Percentiles rank a stretch among this genome's conserved stretches.
Conservation (phyloP, 805 yeast species). For the Metschnikowia lunata region DNA sequence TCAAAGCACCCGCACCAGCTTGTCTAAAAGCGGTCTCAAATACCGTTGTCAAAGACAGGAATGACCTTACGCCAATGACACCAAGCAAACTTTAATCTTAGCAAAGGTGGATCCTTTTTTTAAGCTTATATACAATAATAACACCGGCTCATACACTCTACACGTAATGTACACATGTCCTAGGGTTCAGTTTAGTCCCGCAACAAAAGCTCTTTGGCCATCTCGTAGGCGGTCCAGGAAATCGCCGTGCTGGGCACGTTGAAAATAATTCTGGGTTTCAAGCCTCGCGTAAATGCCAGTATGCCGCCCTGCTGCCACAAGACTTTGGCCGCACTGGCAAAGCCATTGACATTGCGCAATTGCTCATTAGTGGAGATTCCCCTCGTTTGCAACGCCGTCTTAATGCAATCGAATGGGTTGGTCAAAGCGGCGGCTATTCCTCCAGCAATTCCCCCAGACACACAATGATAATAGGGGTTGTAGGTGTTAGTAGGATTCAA, state of each 20-base stretch:
- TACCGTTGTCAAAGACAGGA: too few relatives aligned
- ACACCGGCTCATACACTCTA: not conserved
- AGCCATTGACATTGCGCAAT: constrained; percentile 58
- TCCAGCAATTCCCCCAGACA: constrained; percentile 91
- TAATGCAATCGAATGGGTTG: constrained; percentile 90
- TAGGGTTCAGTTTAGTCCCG: constrained; percentile 9
- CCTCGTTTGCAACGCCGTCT: constrained; percentile 85
- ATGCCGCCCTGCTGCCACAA: constrained; percentile 59
- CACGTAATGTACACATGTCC: not conserved
- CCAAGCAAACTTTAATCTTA: too few relatives aligned
- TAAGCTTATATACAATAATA: constrained; percentile 1
- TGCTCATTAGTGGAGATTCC: constrained; percentile 47
- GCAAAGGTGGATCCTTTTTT: too few relatives aligned
- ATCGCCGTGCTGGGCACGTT: constrained; percentile 96
- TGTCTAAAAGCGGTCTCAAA: too few relatives aligned
- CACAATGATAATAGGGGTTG: constrained; percentile 88
- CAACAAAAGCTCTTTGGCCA: constrained; percentile 77
- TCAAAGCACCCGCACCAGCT: constrained; percentile 21
- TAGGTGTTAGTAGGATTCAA: constrained; percentile 75
- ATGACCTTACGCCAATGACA: too few relatives aligned
- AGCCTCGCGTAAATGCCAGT: constrained; percentile 74
- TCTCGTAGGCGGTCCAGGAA: constrained; percentile 96
- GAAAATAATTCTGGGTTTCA: constrained; percentile 85
- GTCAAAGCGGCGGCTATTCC: constrained; percentile 93
- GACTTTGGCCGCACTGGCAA: constrained; percentile 64